Percentiles rank a stretch among this genome's conserved stretches.
phyloP scores from a whole-genome alignment of 768 basidiomycete genomes.

The Suillus subalutaceus region DNA sequence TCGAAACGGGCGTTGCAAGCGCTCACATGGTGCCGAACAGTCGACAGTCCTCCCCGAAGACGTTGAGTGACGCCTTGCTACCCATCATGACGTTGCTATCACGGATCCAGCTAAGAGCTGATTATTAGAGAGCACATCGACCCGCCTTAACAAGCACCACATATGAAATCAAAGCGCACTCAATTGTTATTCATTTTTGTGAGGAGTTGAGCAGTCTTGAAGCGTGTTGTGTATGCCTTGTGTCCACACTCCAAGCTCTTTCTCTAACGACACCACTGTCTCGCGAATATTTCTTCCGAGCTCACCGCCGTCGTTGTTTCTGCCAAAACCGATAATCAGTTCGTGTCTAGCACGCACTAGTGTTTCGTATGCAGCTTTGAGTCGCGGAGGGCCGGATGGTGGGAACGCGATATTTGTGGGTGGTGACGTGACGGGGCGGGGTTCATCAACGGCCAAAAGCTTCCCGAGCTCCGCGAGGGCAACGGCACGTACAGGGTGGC shows the following conservation, averaged over 20 bases:
- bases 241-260: constrained; percentile 74
- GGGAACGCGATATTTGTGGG: constrained; percentile 46
- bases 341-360: constrained; percentile 64
- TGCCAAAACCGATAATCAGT: constrained; percentile 73
- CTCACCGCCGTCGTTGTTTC: constrained; percentile 66
- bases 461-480: constrained; percentile 82
- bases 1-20: no score
- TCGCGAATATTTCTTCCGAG: constrained; percentile 68
- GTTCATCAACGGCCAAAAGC: constrained; percentile 79
- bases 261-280: constrained; percentile 62
- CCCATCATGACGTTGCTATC: neutral
- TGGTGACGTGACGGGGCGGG: constrained; percentile 39
- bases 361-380: constrained; percentile 66
- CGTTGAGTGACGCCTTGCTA: neutral
- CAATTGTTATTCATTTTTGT: neutral
- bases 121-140: neutral
- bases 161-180: neutral
- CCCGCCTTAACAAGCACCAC: neutral
- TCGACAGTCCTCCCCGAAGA: neutral
- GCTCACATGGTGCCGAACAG: neutral
- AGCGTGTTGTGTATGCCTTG: constrained; percentile 60
- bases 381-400: constrained; percentile 64
- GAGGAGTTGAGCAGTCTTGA: constrained; percentile 37
- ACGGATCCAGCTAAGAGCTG: neutral
- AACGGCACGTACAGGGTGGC: constrained; percentile 79